phyloP scores from a whole-genome alignment of 2,329 filamentous ascomycete genomes.

The Alternaria alternata region DNA sequence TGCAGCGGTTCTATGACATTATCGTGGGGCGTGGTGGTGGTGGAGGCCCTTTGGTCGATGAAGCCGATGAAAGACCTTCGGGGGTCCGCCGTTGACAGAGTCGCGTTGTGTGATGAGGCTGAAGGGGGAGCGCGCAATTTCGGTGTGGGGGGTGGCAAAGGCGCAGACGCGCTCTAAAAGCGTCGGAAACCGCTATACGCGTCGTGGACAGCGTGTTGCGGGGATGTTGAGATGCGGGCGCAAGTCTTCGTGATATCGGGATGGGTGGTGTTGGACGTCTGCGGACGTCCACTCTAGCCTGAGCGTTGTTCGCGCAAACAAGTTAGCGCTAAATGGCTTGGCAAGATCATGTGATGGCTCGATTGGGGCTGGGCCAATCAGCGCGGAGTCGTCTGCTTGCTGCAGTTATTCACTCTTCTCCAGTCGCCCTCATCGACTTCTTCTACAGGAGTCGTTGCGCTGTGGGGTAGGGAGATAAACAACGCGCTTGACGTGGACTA shows the following conservation, averaged over 20 bases:
- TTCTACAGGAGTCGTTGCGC: constrained; percentile 13
- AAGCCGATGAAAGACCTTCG: constrained; percentile 43
- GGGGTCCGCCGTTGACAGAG: constrained; percentile 40
- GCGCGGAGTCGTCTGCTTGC: constrained; percentile 1
- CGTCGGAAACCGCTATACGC: constrained; percentile 39
- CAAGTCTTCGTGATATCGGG: constrained; percentile 41
- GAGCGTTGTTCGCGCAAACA: constrained; percentile 19
- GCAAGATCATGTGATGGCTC: constrained; percentile 28
- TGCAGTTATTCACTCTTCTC: constrained; percentile 2
- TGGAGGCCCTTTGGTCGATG: constrained; percentile 34
- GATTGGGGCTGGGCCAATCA: constrained; percentile 11
- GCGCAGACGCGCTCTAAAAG: constrained; percentile 40
- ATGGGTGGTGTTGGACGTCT: constrained; percentile 39
- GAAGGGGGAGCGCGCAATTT: constrained; percentile 40
- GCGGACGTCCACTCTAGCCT: constrained; percentile 19
- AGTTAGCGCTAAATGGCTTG: constrained; percentile 21
- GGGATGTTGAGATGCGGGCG: constrained; percentile 47
- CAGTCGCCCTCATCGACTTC: constrained; percentile 5
- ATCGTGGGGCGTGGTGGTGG: constrained; percentile 42
- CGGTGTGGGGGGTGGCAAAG: constrained; percentile 31
- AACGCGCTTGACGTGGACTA: constrained; percentile 30
- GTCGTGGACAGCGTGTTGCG: constrained; percentile 48
- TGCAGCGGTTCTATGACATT: constrained; percentile 46
- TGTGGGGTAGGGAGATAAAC: constrained; percentile 18
- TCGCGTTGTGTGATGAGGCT: constrained; percentile 42